A percentile compares a stretch with the other conserved stretches of the same genome.
Conservation (phyloP, 2,329 filamentous ascomycete genomes). For the Pseudogymnoascus sp. region DNA sequence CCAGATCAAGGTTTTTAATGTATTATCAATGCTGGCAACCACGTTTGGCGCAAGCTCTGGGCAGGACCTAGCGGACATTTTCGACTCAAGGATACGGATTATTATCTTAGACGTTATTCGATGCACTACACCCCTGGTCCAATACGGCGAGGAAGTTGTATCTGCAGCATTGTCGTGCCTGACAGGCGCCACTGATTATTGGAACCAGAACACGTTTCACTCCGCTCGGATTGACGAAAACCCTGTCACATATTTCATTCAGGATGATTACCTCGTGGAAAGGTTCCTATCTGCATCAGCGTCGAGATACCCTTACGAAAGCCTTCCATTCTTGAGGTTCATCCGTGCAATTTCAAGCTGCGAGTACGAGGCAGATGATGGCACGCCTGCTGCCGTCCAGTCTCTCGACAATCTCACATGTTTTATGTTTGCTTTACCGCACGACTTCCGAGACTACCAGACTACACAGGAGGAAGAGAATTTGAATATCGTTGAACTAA, state of each 20-base stretch:
- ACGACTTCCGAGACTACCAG: slow-evolving; percentile 66
- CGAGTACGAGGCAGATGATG: slow-evolving; percentile 32
- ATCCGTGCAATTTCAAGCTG: slow-evolving; percentile 58
- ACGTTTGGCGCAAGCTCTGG: slow-evolving; percentile 37
- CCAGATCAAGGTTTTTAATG: slow-evolving; percentile 42
- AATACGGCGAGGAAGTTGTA: slow-evolving; percentile 32
- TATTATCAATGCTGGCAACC: slow-evolving; percentile 39
- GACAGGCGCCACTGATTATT: slow-evolving; percentile 28
- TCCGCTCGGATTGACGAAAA: slow-evolving; percentile 7
- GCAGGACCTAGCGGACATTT: slow-evolving; percentile 27
- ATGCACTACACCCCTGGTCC: slow-evolving; percentile 26
- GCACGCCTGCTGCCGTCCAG: slow-evolving; percentile 47
- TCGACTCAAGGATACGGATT: slow-evolving; percentile 29
- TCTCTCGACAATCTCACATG: slow-evolving; percentile 63
- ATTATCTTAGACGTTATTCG: slow-evolving; percentile 32
- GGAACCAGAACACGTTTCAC: slow-evolving; percentile 16
- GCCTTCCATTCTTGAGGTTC: slow-evolving; percentile 68
- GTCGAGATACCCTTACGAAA: slow-evolving; percentile 79
- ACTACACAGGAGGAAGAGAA: slow-evolving; percentile 82
- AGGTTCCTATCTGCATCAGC: slow-evolving; percentile 57
- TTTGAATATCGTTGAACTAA: slow-evolving; percentile 67
- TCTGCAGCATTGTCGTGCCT: slow-evolving; percentile 29
- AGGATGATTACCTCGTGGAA: slow-evolving; percentile 38
- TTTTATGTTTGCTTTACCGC: slow-evolving; percentile 72
- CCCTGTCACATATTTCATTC: slow-evolving; percentile 44